Evolutionary conservation across 805 yeast species (phyloP), one percentile per base, ranked within the genome.

Genomic region (Lipomyces starkeyi): DNA sequence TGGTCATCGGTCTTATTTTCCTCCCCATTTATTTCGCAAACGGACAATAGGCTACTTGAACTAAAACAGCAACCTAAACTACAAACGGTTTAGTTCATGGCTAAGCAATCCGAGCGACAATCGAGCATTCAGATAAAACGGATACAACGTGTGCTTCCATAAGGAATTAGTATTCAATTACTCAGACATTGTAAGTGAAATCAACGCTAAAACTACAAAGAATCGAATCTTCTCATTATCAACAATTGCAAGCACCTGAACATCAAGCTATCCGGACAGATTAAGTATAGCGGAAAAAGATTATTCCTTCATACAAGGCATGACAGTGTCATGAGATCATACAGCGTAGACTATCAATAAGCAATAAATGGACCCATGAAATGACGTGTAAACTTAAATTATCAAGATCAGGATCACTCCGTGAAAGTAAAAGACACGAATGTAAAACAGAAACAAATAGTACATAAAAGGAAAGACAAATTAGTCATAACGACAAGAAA

Each of bases 1-100:
- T 67, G 68, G 55, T 74, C 70, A 32, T 62, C 63, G 13, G 62
- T 49, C 20, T 27, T 35, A 20, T 25, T 13, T 17, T 58, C 53
- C 13, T 58, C 43, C 17, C 58, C 29, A 27, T 2, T 27, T 2
- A 27, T 27, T n/a, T n/a, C 29, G 29, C 29, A 27, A 27, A 27
- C 29, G 29, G 3, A 27, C 29, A 27, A 27, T 27, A 27, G 4
- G 29, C 29, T 27, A 27, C 29, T 27, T 27, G 29, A 27, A 2
- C 29, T 27, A 27, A 27, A 27, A 35, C 40, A 35, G 14, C 11
- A 35, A 2, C 40, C 1, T 35, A 8, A 35, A 8, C 14, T 35
- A 11, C 40, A 11, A 35, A 14, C 29, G 17, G 40, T 11, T 35
- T 8, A 35, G 40, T 3, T 5, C 14, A 14, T 35, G 1, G 40